These are phyloP conservation scores for Chaetomium tenue DNA, from an alignment of 495 filamentous ascomycete genomes.

Conservation along the genomic window DNA sequence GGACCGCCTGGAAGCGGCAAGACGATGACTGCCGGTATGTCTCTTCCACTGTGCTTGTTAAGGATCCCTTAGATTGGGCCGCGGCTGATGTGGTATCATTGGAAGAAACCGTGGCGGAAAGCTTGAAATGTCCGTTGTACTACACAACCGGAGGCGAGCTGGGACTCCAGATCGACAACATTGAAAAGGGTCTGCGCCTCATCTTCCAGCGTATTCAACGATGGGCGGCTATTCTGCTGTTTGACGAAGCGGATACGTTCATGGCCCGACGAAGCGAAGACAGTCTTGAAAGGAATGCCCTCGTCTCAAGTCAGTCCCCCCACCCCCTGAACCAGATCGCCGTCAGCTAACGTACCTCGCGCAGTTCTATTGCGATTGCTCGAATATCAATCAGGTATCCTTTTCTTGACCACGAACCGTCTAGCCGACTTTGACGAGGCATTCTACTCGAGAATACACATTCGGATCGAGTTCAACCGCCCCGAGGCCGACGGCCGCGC, in stretches of 20 bases:
- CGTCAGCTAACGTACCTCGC: background rate
- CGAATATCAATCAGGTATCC: background rate
- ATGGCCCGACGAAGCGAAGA: background rate
- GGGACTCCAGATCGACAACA: background rate
- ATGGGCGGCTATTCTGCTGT: background rate
- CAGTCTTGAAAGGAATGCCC: background rate
- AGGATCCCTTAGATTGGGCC: background rate
- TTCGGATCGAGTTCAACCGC: background rate
- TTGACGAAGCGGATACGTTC: background rate
- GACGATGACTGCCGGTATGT: background rate
- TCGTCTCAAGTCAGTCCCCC: background rate
- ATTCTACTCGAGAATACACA: background rate
- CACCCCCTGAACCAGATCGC: background rate
- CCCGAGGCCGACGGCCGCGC: background rate
- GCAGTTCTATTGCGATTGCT: background rate
- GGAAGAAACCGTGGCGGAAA: background rate
- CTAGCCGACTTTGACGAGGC: background rate
- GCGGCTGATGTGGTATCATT: background rate
- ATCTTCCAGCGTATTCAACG: background rate
- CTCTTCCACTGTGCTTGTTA: background rate
- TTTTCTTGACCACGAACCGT: background rate
- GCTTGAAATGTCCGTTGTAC: background rate
- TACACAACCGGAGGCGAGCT: background rate
- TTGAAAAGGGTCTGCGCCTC: background rate
- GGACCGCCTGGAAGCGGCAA: background rate